Base-by-base conservation (phyloP, 1,284 basidiomycete genomes). In the Polyporus tsugae region DNA sequence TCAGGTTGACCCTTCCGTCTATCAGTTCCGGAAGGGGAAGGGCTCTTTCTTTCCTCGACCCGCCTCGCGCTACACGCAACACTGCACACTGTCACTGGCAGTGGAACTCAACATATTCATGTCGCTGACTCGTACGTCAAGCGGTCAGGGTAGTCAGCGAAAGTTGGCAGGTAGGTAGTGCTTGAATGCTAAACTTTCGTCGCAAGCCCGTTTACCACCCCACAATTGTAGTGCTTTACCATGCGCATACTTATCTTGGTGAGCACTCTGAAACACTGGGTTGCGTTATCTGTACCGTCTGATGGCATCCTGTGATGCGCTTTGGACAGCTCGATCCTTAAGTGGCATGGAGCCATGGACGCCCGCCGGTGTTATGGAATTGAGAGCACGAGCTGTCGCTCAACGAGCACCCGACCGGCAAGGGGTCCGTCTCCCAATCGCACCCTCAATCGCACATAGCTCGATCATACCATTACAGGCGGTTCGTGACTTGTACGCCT, bases 1-100 rank as follows among this genome's bases (percentile, higher is more conserved):
- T 62, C 60, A 62, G 25, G 29, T 17, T 36, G 60, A n/a, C 42
- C 10, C 33, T 49, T n/a, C 44, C 60, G 60, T 36, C 33, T 49
- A 62, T 62, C 60, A 36, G 29, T 6, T 44, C 15, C 41, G 41
- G 39, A 55, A 55, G 38, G 11, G 42, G 60, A 46, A 62, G 29
- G 25, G 10, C 25, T 13, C 19, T 57, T 36, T 38, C 60, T 36
- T 46, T 15, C 42, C 19, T 39, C 29, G n/a, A 46, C 42, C 29
- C 25, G 2, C 35, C 55, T 55, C 15, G 29, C 52, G 2, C 9
- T 58, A 35, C 35, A n/a, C 36, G 6, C 33, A 4, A 10, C 52
- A 0, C 9, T 58, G 55, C 35, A n/a, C 36, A 5, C 33, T 2
- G 17, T 22, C 55, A 22, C 55, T 38, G 19, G 46, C 55, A 22